These are phyloP conservation scores for Arachis monticola DNA, from an alignment of 331 rosid species.

Conservation along the genomic window DNA sequence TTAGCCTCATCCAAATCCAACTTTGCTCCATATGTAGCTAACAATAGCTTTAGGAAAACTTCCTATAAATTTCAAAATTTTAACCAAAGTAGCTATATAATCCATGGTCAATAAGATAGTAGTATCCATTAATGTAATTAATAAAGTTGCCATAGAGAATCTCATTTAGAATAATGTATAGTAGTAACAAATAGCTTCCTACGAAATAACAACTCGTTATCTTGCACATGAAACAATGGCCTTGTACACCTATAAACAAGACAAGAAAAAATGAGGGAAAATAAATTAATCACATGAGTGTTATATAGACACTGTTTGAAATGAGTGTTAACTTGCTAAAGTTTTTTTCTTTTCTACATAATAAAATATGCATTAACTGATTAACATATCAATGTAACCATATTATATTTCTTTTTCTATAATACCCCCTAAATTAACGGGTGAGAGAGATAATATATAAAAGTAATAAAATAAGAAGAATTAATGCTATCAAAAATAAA, in stretches of 20 bases:
- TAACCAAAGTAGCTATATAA: not conserved
- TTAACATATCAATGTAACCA: no score
- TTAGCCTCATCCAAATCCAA: slow-evolving; percentile 5
- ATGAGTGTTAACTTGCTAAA: no score
- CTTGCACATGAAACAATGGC: slow-evolving; percentile 9
- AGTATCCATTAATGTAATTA: not conserved
- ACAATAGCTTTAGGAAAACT: not conserved
- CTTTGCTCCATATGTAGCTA: not conserved
- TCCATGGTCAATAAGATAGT: slow-evolving; percentile 1
- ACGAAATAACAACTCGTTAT: slow-evolving; percentile 19
- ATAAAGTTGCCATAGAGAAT: slow-evolving; percentile 29
- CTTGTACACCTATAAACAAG: slow-evolving; percentile 36
- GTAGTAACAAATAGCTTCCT: slow-evolving; percentile 24
- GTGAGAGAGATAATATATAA: no score
- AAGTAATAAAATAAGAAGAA: no score
- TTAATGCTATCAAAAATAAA: no score
- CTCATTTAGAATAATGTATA: slow-evolving; percentile 11
- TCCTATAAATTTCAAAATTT: not conserved
- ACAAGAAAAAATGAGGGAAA: slow-evolving; percentile 21
- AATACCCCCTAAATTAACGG: no score
- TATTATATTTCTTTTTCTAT: no score
- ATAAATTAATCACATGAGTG: not conserved
- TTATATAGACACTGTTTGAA: not conserved
- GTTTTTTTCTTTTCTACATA: no score
- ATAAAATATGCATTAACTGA: no score